Conservation (phyloP, 352 stramenopile species). For the Phytophthora niederhauseri region DNA sequence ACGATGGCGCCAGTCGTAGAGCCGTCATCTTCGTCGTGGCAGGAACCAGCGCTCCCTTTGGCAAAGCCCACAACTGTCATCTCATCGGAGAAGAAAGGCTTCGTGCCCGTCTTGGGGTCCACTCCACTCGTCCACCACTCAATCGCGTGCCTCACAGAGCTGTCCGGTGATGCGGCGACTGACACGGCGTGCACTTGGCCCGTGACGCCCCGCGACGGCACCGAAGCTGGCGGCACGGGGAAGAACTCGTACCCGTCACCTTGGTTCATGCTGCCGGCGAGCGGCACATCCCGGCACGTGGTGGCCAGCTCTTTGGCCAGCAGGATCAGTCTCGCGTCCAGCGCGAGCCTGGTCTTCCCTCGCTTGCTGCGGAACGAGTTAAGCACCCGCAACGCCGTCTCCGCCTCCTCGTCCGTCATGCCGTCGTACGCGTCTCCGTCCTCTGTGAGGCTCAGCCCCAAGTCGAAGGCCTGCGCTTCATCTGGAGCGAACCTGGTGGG, state of each 20-base stretch:
- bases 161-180: slow-evolving; percentile 21
- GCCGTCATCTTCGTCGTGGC: neutral
- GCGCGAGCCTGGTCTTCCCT: slow-evolving; percentile 20
- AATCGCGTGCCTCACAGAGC: slow-evolving; percentile 28
- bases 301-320: slow-evolving; percentile 36
- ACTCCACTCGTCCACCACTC: slow-evolving; percentile 31
- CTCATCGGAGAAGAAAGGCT: slow-evolving; percentile 35
- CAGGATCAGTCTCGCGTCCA: slow-evolving; percentile 42
- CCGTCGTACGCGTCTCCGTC: neutral
- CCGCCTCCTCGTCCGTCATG: slow-evolving; percentile 33
- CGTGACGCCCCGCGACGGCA: slow-evolving; percentile 17
- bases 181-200: slow-evolving; percentile 28
- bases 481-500: slow-evolving; percentile 30
- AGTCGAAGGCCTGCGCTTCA: slow-evolving; percentile 32
- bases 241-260: slow-evolving; percentile 26
- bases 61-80: slow-evolving; percentile 36
- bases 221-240: slow-evolving; percentile 5
- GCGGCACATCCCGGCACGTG: slow-evolving; percentile 20
- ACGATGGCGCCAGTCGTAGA: slow-evolving; percentile 13
- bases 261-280: slow-evolving; percentile 18
- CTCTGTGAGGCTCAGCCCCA: slow-evolving; percentile 20
- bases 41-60: slow-evolving; percentile 22
- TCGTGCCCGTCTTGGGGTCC: slow-evolving; percentile 21
- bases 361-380: slow-evolving; percentile 39
- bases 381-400: slow-evolving; percentile 34